A percentile compares a stretch with the other conserved stretches of the same genome.
Evolutionary conservation across 139 green algal genomes (phyloP).

Genomic region (Closterium sp.): DNA sequence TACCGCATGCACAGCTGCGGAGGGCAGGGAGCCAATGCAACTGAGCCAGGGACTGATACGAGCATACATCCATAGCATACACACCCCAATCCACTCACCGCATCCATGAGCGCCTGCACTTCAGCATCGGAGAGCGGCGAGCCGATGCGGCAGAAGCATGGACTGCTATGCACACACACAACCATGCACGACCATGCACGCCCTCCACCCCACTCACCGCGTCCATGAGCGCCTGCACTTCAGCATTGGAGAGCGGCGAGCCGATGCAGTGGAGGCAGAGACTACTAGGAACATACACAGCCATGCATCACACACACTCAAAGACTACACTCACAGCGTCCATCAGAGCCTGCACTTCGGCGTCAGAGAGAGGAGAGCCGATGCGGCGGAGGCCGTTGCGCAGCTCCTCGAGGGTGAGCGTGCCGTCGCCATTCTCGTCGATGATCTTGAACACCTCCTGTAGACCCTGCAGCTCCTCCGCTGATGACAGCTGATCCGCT

Average conservation of each 20-base stretch:
- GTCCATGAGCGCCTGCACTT: no score
- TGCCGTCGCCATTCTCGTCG: conserved; percentile 61
- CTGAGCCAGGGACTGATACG: no score
- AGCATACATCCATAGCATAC: no score
- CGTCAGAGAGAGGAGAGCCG: conserved; percentile 28
- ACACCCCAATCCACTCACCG: conserved; percentile 44
- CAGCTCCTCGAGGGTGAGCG: conserved; percentile 63
- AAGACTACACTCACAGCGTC: conserved; percentile 56
- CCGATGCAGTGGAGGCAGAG: no score
- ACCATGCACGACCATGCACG: no score
- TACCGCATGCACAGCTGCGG: no score
- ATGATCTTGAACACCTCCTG: conserved; percentile 61
- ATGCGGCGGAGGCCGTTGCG: conserved; percentile 50
- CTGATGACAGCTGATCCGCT: conserved; percentile 53
- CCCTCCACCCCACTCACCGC: no score
- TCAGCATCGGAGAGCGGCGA: conserved; percentile 53
- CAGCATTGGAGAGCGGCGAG: no score
- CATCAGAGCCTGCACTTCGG: conserved; percentile 78
- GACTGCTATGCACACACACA: no score
- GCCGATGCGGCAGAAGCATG: conserved; percentile 46
- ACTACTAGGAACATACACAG: no score
- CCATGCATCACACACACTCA: no score
- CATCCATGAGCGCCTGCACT: conserved; percentile 72
- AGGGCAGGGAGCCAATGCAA: no score
- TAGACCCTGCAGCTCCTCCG: conserved; percentile 58